phyloP scores from a whole-genome alignment of 805 yeast genomes.

The Metschnikowia lochheadii region DNA sequence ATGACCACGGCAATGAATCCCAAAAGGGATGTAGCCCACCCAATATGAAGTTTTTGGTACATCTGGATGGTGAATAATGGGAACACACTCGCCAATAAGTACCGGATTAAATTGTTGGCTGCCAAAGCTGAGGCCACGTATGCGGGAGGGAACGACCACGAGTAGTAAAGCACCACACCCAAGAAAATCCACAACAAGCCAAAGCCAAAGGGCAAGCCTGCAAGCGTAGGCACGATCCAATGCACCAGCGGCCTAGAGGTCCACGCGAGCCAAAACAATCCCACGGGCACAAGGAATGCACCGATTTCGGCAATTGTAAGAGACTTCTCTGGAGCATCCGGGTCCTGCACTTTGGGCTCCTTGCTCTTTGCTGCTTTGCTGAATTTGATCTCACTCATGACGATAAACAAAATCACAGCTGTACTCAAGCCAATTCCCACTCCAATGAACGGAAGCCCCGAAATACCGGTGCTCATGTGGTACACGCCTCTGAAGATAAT shows the following conservation, averaged over 20 bases:
- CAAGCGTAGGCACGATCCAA: constrained; percentile 72
- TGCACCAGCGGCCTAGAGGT: constrained; percentile 56
- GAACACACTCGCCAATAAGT: constrained; percentile 70
- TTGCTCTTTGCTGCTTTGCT: constrained; percentile 1
- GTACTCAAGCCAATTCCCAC: constrained; percentile 63
- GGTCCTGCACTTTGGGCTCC: constrained; percentile 58
- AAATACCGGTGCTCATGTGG: constrained; percentile 52
- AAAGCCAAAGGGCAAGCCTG: constrained; percentile 78
- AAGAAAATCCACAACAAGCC: constrained; percentile 71
- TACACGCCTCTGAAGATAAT: constrained; percentile 67
- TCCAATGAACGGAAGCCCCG: constrained; percentile 69
- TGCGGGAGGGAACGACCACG: constrained; percentile 69
- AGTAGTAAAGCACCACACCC: constrained; percentile 62
- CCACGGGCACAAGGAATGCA: constrained; percentile 59
- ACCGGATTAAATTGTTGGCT: constrained; percentile 79
- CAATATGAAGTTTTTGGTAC: constrained; percentile 65
- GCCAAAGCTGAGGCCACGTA: constrained; percentile 85
- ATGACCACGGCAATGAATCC: constrained; percentile 63
- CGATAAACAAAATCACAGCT: constrained; percentile 52
- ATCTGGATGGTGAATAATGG: constrained; percentile 85
- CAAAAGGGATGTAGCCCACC: constrained; percentile 75
- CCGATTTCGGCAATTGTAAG: constrained; percentile 63
- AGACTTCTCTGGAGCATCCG: constrained; percentile 61
- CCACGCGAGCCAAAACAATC: constrained; percentile 83
- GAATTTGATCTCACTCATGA: constrained; percentile 44